phyloP scores from a whole-genome alignment of 306 rosid genomes.

The Luffa aegyptiaca region DNA sequence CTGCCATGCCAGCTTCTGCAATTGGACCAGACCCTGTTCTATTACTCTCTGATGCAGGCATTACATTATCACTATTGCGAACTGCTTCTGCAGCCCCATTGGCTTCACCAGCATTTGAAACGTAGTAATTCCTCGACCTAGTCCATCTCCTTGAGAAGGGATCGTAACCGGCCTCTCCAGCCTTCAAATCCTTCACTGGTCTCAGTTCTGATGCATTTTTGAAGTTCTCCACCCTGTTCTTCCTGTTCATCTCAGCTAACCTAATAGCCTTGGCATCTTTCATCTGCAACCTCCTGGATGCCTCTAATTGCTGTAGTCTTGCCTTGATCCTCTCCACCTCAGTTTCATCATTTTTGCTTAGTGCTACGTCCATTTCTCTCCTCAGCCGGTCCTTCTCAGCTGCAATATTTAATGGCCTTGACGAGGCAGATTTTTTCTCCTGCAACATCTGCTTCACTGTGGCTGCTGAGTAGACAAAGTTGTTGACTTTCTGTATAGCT shows the following conservation, averaged over 20 bases:
- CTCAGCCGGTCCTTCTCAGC: constrained; percentile 90
- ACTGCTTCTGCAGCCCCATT: constrained; percentile 30
- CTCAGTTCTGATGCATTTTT: constrained; percentile 80
- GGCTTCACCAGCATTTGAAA: constrained; percentile 41
- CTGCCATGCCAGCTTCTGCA: constrained; percentile 46
- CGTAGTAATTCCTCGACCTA: constrained; percentile 82
- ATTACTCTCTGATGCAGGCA: constrained; percentile 21
- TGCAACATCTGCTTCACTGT: constrained; percentile 87
- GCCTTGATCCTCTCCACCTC: constrained; percentile 56
- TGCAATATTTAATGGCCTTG: constrained; percentile 74
- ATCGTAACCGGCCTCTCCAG: constrained; percentile 96
- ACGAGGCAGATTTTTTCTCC: constrained; percentile 74
- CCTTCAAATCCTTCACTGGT: constrained; percentile 43
- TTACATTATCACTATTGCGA: constrained; percentile 15
- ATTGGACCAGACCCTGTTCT: constrained; percentile 15
- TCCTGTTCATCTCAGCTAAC: constrained; percentile 93
- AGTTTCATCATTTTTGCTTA: constrained; percentile 43
- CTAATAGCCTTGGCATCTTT: constrained; percentile 72
- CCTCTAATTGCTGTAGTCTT: constrained; percentile 63
- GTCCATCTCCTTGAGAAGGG: constrained; percentile 99
- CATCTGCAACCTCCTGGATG: constrained; percentile 37
- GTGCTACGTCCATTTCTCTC: constrained; percentile 63
- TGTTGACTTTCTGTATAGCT: constrained; percentile 53
- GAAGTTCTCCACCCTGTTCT: constrained; percentile 89
- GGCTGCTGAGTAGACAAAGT: constrained; percentile 81